A percentile compares a stretch with the other conserved stretches of the same genome.
These are phyloP conservation scores for Hypoxylon crocopeplum DNA, from an alignment of 495 filamentous ascomycete genomes.

Conservation along the genomic window DNA sequence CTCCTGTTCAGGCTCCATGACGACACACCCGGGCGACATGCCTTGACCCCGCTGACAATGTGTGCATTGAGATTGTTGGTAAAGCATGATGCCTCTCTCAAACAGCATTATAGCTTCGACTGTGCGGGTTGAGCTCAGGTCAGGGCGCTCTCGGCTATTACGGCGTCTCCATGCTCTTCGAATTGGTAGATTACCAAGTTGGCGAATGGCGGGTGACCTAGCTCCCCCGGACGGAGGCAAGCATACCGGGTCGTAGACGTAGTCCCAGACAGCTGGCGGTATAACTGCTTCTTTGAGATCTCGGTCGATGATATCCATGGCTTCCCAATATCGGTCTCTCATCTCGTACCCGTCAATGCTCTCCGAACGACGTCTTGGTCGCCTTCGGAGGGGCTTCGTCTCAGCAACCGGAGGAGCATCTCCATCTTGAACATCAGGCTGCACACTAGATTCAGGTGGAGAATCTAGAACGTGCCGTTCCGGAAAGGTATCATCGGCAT, in stretches of 20 bases:
- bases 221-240: constrained; percentile 21
- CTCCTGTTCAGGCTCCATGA: too few relatives aligned
- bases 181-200: constrained; percentile 19
- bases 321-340: constrained; percentile 35
- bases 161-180: constrained; percentile 31
- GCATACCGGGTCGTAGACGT: constrained; percentile 35
- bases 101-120: constrained; percentile 32
- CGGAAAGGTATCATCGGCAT: constrained; percentile 24
- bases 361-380: constrained; percentile 25
- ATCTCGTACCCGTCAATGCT: constrained; percentile 34
- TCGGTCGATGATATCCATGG: constrained; percentile 27
- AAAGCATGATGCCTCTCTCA: constrained; percentile 30
- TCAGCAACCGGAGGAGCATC: neutral
- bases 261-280: constrained; percentile 30
- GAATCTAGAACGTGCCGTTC: constrained; percentile 20
- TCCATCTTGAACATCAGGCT: neutral
- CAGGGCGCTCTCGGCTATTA: constrained; percentile 19
- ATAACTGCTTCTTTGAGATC: constrained; percentile 16
- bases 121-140: constrained; percentile 8
- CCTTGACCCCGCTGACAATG: constrained; percentile 18
- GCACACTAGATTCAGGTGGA: neutral
- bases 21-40: constrained; percentile 25
- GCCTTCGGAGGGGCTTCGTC: neutral
- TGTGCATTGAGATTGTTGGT: constrained; percentile 15
- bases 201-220: constrained; percentile 16